Base-by-base conservation (phyloP, 1,284 basidiomycete species). In the Anthracocystis panici-leucophaei region DNA sequence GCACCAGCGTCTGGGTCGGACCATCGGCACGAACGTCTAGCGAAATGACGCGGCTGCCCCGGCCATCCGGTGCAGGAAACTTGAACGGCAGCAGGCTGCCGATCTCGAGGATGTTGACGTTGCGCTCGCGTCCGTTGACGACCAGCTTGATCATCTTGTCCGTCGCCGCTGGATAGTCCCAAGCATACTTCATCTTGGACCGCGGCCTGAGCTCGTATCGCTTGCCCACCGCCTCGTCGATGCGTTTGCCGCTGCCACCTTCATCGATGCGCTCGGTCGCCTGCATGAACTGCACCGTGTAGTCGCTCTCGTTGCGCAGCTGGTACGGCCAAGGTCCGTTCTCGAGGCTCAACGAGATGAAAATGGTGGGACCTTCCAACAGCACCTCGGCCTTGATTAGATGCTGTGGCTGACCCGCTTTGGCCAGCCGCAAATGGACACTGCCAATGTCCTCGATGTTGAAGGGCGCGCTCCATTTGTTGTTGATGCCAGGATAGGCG, bases 41-140 rank as follows among this genome's bases (percentile, higher is more conserved):
- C 1, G 97, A 95, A 7, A 98, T 89, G 0, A 90, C 90, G 51
- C 88, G 88, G 52, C 31, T 87, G 86, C 62, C 88, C 87, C 74
- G 60, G 18, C 69, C 80, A 56, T 77, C 73, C 49, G 45, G 46
- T 16, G 23, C 54, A 0, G 81, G 74, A 84, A 98, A 92, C 85
- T 90, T 93, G 88, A 97, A 95, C 0, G 97, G 97, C 14, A 94
- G 87, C 41, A 97, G 89, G 69, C 93, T 90, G 51, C 97, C 97
- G 48, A 99, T 99, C 86, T 98, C 97, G 90, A 97, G 92, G 66
- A 97, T 91, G 83, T 99, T 97, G 58, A 99, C 88, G 25, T 89
- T 87, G 42, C 93, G 89, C n/a, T 90, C 89, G 18, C 89, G 89
- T 49, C 91, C 91, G 59, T 91, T 89, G 16, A 86, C 86, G 40